Evolutionary conservation across 176 grass and related monocot species (phyloP), one percentile per base, ranked within the genome.

Genomic region (barley (Hordeum vulgare)): DNA sequence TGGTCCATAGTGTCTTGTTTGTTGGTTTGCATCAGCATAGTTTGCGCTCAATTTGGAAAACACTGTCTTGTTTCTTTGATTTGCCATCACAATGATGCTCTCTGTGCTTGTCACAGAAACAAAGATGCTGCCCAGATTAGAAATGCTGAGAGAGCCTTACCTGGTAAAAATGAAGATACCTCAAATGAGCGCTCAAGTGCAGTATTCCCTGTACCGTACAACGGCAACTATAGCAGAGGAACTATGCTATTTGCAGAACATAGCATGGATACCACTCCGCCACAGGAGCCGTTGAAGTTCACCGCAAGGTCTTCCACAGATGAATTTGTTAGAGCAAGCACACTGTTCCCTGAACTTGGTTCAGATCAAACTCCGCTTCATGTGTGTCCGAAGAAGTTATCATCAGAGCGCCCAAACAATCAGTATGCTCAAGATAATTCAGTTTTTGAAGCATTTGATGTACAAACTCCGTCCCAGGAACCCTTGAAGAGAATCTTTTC

Each of bases 401-500:
- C 64, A 41, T 89, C 79, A 64, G 54, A 72, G 34, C 73, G 64
- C 65, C 66, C 74, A 60, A 86, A 64, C 63, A 78, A 82, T 23
- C 8, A 64, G 3, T 57, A 36, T 65, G 65, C 72, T 86, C 33
- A 24, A 25, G 64, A 45, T 72, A 27, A 45, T 78, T 77, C 79
- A 14, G 45, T 65, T 11, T 86, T 86, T 86, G 79, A 83, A 77
- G 80, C 82, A 10, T 86, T 90, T 44, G 88, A 66, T 78, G 69
- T 88, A 24, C 81, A 85, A 79, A 91, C 89, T 63, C 89, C 90
- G 62, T 86, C 81, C 11, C 85, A 81, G 78, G 59, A 75, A 29
- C 66, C 76, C 18, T 81, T 82, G 34, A 88, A 79, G 45, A 82
- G 49, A 73, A 78, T 26, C 57, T 81, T 77, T 15, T 70, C 23